Conservation (phyloP, 1,284 basidiomycete species). For the Sanghuangporus baumii region DNA sequence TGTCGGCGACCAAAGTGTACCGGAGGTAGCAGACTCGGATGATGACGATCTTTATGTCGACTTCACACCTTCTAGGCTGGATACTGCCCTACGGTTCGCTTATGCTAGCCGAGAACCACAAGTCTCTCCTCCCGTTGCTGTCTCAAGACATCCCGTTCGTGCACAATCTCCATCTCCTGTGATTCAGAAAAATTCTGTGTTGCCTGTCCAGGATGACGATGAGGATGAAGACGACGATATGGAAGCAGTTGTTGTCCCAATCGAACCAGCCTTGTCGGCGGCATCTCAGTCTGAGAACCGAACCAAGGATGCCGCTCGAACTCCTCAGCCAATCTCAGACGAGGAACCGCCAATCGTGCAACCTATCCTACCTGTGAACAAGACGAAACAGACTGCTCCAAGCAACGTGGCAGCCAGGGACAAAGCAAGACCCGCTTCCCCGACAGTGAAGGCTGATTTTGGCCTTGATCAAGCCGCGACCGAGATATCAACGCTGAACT, state of each 20-base stretch:
- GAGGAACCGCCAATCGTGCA: no score
- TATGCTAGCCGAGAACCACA: constrained; percentile 7
- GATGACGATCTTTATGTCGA: constrained; percentile 17
- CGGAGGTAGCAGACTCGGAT: not conserved
- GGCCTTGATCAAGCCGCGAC: no score
- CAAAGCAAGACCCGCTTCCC: not conserved
- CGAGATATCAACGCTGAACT: not conserved
- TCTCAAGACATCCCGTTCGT: constrained; percentile 16
- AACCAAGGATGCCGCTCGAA: no score
- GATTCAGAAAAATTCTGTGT: not conserved
- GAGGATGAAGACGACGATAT: constrained; percentile 38
- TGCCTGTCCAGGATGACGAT: constrained; percentile 22
- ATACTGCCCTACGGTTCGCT: constrained; percentile 13
- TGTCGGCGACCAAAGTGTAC: not conserved
- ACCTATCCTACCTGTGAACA: not conserved
- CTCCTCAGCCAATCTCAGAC: no score
- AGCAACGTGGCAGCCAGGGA: not conserved
- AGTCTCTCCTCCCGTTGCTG: constrained; percentile 5
- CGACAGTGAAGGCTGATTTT: not conserved
- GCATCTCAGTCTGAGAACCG: not conserved
- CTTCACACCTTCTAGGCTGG: constrained; percentile 16
- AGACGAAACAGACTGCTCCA: not conserved
- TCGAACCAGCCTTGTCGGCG: not conserved
- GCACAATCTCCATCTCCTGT: not conserved
- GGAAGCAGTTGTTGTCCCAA: constrained; percentile 36